Percentiles rank a stretch among this genome's conserved stretches.
phyloP scores from a whole-genome alignment of 2,329 filamentous ascomycete genomes.

The Xenosphaeropsis pyriputrescens region DNA sequence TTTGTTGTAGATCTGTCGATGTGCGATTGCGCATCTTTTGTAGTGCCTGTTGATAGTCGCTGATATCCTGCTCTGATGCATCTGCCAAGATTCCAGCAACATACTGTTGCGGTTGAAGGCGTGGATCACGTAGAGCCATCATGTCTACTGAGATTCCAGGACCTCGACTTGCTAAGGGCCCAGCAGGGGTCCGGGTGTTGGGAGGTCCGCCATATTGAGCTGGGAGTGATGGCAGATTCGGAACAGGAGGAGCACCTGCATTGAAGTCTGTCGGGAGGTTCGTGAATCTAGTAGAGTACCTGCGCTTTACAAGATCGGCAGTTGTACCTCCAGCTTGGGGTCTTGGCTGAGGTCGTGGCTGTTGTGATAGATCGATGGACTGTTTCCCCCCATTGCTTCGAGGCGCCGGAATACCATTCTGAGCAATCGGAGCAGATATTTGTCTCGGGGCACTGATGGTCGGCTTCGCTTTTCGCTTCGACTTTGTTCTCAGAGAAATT shows the following conservation, averaged over 20 bases:
- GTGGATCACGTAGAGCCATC: constrained; percentile 66
- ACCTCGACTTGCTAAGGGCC: constrained; percentile 18
- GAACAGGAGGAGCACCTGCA: constrained; percentile 49
- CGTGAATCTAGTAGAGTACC: constrained; percentile 90
- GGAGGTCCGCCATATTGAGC: constrained; percentile 22
- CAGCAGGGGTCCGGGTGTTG: constrained; percentile 9
- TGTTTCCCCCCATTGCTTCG: constrained; percentile 20
- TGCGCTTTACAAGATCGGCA: constrained; percentile 77
- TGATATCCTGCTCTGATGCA: constrained; percentile 18
- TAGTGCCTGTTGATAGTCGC: constrained; percentile 15
- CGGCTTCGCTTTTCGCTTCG: constrained; percentile 37
- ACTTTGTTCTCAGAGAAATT: constrained; percentile 46
- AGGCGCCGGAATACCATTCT: constrained; percentile 27
- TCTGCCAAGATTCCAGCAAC: constrained; percentile 23
- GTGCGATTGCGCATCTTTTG: constrained; percentile 15
- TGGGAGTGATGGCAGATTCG: constrained; percentile 58
- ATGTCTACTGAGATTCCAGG: constrained; percentile 57
- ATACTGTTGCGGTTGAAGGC: constrained; percentile 63
- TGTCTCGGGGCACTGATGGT: constrained; percentile 47
- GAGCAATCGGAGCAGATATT: constrained; percentile 44
- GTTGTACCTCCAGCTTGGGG: constrained; percentile 44
- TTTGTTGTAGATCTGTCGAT: constrained; percentile 69
- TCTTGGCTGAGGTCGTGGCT: constrained; percentile 20
- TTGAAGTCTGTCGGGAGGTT: constrained; percentile 57
- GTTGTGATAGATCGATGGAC: constrained; percentile 15